Percentiles rank a stretch among this genome's conserved stretches.
phyloP scores from a whole-genome alignment of 2,329 filamentous ascomycete genomes.

The Aspergillus arachidicola region DNA sequence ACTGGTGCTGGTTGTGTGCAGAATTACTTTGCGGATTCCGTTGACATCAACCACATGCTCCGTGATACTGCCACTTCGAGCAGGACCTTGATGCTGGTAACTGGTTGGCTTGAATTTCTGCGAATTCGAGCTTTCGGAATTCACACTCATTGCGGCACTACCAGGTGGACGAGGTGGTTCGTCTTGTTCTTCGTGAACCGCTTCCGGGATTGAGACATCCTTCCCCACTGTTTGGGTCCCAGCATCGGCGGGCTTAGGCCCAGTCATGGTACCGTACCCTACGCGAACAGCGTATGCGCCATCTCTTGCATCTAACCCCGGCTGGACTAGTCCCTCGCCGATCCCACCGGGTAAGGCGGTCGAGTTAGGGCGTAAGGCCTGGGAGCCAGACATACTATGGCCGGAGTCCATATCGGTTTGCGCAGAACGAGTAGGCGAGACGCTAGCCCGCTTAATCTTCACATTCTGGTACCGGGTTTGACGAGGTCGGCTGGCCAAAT shows the following conservation, averaged over 20 bases:
- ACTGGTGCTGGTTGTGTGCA: constrained; percentile 67
- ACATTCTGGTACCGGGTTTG: constrained; percentile 64
- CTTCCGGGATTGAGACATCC: constrained; percentile 36
- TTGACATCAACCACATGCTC: constrained; percentile 75
- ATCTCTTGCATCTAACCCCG: constrained; percentile 63
- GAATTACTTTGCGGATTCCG: constrained; percentile 73
- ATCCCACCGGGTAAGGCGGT: constrained; percentile 53
- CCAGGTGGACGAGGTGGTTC: constrained; percentile 24
- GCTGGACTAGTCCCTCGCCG: constrained; percentile 56
- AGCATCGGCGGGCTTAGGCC: constrained; percentile 25
- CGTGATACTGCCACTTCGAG: constrained; percentile 75
- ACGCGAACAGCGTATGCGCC: constrained; percentile 64
- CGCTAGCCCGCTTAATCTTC: constrained; percentile 64
- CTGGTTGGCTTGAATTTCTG: constrained; percentile 25
- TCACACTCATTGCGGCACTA: constrained; percentile 27
- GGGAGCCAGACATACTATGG: constrained; percentile 47
- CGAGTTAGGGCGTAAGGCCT: constrained; percentile 29
- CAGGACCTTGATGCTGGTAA: constrained; percentile 51
- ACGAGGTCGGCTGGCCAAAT: constrained; percentile 62
- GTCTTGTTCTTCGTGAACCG: constrained; percentile 35
- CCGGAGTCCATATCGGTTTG: constrained; percentile 38
- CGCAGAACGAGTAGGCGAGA: constrained; percentile 36
- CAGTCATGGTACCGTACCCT: constrained; percentile 55
- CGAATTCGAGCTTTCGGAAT: constrained; percentile 25
- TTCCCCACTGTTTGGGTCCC: constrained; percentile 20